Conservation (phyloP, 2,329 filamentous ascomycete genomes). For the Pseudogymnoascus sp. region DNA sequence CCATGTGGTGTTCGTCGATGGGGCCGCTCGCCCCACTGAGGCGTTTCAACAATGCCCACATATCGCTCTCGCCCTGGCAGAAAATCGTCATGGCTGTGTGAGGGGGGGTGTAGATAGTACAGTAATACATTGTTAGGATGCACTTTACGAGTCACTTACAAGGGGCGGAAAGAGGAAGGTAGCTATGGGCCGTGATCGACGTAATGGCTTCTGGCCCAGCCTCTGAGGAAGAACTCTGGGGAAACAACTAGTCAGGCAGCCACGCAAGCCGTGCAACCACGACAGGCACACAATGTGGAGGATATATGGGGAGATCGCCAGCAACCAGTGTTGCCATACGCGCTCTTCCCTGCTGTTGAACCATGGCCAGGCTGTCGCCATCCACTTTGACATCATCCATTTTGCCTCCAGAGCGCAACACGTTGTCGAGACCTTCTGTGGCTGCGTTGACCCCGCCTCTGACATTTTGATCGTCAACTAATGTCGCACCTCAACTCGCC, state of each 20-base stretch:
- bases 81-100: neutral
- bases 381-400: slow-evolving; percentile 5
- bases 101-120: neutral
- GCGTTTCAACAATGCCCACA: neutral
- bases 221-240: neutral
- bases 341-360: neutral
- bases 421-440: neutral
- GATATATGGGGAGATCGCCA: neutral
- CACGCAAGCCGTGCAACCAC: neutral
- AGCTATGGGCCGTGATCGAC: neutral
- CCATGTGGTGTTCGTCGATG: neutral
- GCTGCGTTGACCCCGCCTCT: neutral
- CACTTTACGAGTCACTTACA: neutral
- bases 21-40: neutral
- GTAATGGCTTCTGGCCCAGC: neutral
- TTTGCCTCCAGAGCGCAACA: neutral
- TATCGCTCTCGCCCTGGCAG: neutral
- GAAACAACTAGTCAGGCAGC: neutral
- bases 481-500: neutral
- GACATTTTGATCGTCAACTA: neutral
- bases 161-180: neutral
- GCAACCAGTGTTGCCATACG: neutral
- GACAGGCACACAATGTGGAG: neutral
- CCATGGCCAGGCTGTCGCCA: neutral
- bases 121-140: neutral